phyloP scores from a whole-genome alignment of 768 basidiomycete genomes.

The Suillus subluteus region DNA sequence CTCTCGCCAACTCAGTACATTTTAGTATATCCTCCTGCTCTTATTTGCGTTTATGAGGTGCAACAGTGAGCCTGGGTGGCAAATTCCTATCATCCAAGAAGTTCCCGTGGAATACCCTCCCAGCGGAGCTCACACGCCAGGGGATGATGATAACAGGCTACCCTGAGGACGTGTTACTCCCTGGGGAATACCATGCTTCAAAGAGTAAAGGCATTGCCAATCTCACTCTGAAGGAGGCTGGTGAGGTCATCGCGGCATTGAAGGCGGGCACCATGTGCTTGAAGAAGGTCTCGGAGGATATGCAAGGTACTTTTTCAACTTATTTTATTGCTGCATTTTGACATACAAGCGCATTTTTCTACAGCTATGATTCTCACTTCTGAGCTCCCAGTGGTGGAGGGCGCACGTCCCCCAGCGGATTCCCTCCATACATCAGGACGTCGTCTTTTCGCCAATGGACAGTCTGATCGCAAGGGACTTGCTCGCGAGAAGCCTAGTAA shows the following conservation, averaged over 20 bases:
- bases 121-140: constrained; percentile 1
- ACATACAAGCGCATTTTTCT: background rate
- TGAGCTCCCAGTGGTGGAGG: background rate
- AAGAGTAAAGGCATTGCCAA: constrained; percentile 15
- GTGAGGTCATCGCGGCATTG: background rate
- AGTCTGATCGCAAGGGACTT: background rate
- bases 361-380: background rate
- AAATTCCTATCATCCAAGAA: constrained; percentile 6
- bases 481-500: background rate
- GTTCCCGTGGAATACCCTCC: constrained; percentile 16
- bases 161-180: background rate
- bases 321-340: background rate
- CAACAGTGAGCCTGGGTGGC: background rate
- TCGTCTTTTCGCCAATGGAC: background rate
- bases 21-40: background rate
- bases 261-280: background rate
- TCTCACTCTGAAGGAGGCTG: background rate
- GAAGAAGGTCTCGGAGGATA: background rate
- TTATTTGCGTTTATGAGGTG: background rate
- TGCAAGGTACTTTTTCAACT: background rate
- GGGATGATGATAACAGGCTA: constrained; percentile 5
- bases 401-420: background rate
- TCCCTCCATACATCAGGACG: background rate
- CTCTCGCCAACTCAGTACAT: background rate
- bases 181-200: constrained; percentile 9